Base-by-base conservation (phyloP, 768 basidiomycete species). In the Tephrocybe sp. region DNA sequence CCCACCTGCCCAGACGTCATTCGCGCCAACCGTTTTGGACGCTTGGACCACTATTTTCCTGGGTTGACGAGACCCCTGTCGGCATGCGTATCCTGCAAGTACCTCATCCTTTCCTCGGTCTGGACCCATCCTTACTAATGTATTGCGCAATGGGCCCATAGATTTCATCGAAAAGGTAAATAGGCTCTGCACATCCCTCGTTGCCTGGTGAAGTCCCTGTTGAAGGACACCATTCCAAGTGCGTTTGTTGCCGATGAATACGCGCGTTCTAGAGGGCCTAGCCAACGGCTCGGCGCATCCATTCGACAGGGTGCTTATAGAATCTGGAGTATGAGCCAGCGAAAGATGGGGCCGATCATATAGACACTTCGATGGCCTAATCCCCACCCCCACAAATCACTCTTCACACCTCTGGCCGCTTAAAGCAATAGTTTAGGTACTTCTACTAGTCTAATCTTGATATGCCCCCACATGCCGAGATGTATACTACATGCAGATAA, bases 1-100 rank as follows among this genome's bases (percentile, higher is more conserved):
- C 51, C 60, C 18, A 49, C 34, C 29, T 69, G 69, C 44, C 57
- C 59, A 18, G 50, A 42, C 18, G 46, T 53, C 27, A 31, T 58
- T 25, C 46, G 53, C 31, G 46, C 47, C 10, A 53, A 42, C 27
- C 52, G 50, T 12, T 49, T 56, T 27, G 49, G 54, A 16, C 45
- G 45, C 39, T 42, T 59, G 16, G 44, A 54, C 34, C 49, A 44
- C 24, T 50, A 45, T 22, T 58, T 42, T 29, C 53, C 45, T 13
- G 45, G 45, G 41, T 22, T 59, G 41, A 46, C 45, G 15, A 47
- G 22, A n/a, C 54, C 51, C 9, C 47, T 57, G 33, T 50, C 47
- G 37, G 50, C 50, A 21, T 51, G 52, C 19, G 13, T 58, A 19
- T 52, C 53, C 41, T 57, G 60, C 58, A 37, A 34, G 60, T 47